Evolutionary conservation across 2,329 filamentous ascomycete species (phyloP), one percentile per base, ranked within the genome.

Genomic region (Scytalidium sp.): DNA sequence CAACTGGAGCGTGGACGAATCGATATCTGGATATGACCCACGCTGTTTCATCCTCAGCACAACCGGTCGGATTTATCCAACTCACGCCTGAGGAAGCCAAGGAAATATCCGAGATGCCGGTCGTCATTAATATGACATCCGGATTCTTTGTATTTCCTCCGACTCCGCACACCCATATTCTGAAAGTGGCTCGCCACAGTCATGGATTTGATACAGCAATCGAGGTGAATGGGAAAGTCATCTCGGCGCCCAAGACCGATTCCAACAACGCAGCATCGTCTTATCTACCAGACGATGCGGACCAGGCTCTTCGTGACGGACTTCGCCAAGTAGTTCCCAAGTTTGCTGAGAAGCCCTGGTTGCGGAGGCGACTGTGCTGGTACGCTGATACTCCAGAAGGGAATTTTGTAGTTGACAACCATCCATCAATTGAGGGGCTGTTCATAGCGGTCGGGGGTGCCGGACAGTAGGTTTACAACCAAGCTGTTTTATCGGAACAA

Each of bases 101-200:
- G n/a, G 67, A 68, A 3, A 73, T 96, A 11, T 74, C 73, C 40
- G 70, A 80, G 27, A 83, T 85, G 61, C 92, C 92, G 0, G 87
- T 90, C 2, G 70, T 89, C 20, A 70, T 93, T 36, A 90, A 91
- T 69, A 74, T 92, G 57, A 80, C 76, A 44, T 82, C 78, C 2
- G 88, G 88, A 8, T 75, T 88, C 51, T 93, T 92, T 73, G 76
- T 88, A 64, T 88, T 92, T 54, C 86, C 88, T 3, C 87, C 89
- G 0, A 70, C 68, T 0, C 68, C 69, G 0, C 69, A 70, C 2
- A 71, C 78, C 53, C 45, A 55, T 2, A 52, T 80, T 8, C 70
- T 85, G 36, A 86, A 85, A 60, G 69, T 85, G 36, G 82, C 81
- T 0, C 70, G 81, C 1, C 82, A 86, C 60, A 79, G 75, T 0